phyloP scores from a whole-genome alignment of 2,329 filamentous ascomycete species.

The Tolypocladium pustulatum region DNA sequence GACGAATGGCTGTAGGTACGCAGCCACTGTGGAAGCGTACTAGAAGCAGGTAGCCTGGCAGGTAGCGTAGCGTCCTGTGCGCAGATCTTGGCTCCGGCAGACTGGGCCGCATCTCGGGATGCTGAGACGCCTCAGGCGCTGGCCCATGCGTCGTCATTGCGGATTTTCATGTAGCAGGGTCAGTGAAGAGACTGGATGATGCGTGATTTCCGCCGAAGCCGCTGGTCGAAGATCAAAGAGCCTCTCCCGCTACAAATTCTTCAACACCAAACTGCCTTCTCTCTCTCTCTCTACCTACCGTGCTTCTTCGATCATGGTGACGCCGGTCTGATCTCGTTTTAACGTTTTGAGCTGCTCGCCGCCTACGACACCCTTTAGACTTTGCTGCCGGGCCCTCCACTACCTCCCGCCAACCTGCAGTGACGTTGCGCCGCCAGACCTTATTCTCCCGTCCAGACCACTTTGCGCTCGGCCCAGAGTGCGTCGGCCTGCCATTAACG shows the following conservation, averaged over 20 bases:
- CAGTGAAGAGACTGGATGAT: background rate
- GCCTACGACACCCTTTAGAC: background rate
- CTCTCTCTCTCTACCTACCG: background rate
- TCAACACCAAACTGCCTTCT: background rate
- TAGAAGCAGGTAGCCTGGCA: background rate
- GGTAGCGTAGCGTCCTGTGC: background rate
- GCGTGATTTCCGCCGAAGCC: background rate
- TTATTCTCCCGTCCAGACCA: background rate
- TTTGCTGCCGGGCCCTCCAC: background rate
- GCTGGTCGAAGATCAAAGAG: background rate
- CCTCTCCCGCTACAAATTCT: background rate
- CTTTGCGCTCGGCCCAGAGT: background rate
- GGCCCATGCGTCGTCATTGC: background rate
- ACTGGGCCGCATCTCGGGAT: background rate
- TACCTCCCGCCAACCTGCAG: background rate
- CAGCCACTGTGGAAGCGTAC: background rate
- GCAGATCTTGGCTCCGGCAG: background rate
- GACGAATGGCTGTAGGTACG: background rate
- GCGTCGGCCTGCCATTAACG: background rate
- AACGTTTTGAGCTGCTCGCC: background rate
- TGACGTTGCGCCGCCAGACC: background rate
- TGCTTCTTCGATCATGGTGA: background rate
- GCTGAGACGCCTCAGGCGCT: slow-evolving; percentile 4
- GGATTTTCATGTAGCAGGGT: background rate
- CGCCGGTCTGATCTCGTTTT: background rate